Evolutionary conservation across 2,329 filamentous ascomycete genomes (phyloP).

Genomic region (Colletotrichum sansevieriae): DNA sequence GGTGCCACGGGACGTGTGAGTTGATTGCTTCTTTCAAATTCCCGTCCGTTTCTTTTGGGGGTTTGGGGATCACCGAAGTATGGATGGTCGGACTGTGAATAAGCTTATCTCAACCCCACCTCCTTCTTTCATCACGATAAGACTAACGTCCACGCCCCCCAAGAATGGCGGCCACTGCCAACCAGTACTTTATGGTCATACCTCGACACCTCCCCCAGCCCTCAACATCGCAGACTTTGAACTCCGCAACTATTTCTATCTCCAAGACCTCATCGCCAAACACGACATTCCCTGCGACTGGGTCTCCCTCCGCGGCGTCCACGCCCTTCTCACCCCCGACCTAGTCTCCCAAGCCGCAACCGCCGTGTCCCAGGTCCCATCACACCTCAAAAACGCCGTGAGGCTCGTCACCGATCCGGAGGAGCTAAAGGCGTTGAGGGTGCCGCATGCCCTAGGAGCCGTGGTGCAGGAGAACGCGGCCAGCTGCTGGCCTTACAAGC

Average conservation of each 20-base stretch:
- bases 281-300: slow-evolving; percentile 79
- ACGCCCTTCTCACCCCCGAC: slow-evolving; percentile 70
- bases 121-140: background rate
- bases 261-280: slow-evolving; percentile 68
- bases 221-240: slow-evolving; percentile 78
- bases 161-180: slow-evolving; percentile 82
- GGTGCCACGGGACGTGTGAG: slow-evolving; percentile 85
- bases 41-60: background rate
- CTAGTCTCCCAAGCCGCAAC: slow-evolving; percentile 65
- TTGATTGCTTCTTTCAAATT: slow-evolving; percentile 40
- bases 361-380: slow-evolving; percentile 68
- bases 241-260: slow-evolving; percentile 73
- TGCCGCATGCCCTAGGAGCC: slow-evolving; percentile 71
- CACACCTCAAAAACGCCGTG: slow-evolving; percentile 67
- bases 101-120: background rate
- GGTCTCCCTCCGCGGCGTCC: slow-evolving; percentile 71
- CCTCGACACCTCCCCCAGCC: slow-evolving; percentile 48
- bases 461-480: slow-evolving; percentile 75
- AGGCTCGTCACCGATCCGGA: slow-evolving; percentile 54
- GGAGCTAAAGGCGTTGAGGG: slow-evolving; percentile 64
- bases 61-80: background rate
- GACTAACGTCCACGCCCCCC: background rate
- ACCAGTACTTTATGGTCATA: slow-evolving; percentile 71
- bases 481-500: slow-evolving; percentile 86
- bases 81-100: no score